A percentile compares a stretch with the other conserved stretches of the same genome.
These are phyloP conservation scores for Aspergillus aculeatinus DNA, from an alignment of 2,329 filamentous ascomycete genomes.

Conservation along the genomic window DNA sequence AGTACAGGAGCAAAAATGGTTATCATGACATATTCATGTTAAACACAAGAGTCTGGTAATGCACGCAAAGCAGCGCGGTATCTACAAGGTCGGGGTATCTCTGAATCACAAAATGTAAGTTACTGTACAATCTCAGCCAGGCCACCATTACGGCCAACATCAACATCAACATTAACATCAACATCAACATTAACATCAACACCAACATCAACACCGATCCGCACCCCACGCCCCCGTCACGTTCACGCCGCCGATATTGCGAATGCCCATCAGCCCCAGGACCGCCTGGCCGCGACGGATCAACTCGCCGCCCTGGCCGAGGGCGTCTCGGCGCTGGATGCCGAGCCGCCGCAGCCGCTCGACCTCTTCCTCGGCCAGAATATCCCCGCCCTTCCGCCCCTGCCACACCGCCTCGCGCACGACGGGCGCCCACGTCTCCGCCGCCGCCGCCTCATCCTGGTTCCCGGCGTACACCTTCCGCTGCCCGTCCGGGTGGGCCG, in stretches of 20 bases:
- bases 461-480: slow-evolving; percentile 25
- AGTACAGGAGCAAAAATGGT: too few species aligned
- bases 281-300: slow-evolving; percentile 7
- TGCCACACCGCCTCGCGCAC: slow-evolving; percentile 38
- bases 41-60: too few species aligned
- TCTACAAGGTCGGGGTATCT: not conserved
- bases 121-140: too few species aligned
- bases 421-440: slow-evolving; percentile 33
- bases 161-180: not conserved
- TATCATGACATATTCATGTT: too few species aligned
- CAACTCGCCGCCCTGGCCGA: not conserved
- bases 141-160: too few species aligned
- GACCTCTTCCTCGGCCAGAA: slow-evolving; percentile 20
- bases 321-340: slow-evolving; percentile 6
- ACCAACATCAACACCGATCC: not conserved
- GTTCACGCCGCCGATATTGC: slow-evolving; percentile 11
- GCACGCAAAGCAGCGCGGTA: too few species aligned
- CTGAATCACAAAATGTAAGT: not conserved
- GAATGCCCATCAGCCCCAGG: slow-evolving; percentile 11
- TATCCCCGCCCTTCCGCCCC: slow-evolving; percentile 20
- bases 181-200: too few species aligned
- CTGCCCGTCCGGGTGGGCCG: slow-evolving; percentile 13
- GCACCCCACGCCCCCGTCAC: slow-evolving; percentile 11
- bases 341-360: slow-evolving; percentile 13
- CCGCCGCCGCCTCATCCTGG: slow-evolving; percentile 28